Base-by-base conservation (phyloP, 1,284 basidiomycete genomes). In the Anthracocystis setariae region DNA sequence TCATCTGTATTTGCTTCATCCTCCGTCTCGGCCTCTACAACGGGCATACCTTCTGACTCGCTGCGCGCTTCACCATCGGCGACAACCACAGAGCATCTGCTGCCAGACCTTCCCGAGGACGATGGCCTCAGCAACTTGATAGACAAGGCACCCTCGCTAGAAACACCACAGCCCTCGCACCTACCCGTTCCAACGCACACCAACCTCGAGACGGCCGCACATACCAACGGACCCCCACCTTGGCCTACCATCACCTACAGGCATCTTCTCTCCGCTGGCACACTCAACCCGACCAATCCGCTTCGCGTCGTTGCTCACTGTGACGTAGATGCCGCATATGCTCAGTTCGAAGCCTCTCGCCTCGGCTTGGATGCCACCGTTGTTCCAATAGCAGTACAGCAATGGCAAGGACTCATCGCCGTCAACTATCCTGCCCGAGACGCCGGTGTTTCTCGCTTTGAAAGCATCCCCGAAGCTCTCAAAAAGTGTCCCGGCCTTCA, bases 391-490 rank as follows among this genome's bases (percentile, higher is more conserved):
- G 92, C 94, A 9, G 94, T 96, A 5, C 88, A 91, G 45, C 95
- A 98, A 81, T 98, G 96, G 96, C 61, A 92, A 50, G 85, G 85
- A 17, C 83, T 88, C 43, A 98, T 99, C 64, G 96, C 96, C 0
- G 91, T 98, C 68, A 96, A 94, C 84, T 98, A 98, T 82, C 91
- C 93, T 3, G 95, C 96, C 0, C 87, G 95, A 58, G 90, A 89
- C 78, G 95, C 87, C 77, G 94, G 91, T 3, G 94, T 98, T 78
- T 92, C 91, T 20, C 86, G 94, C 23, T 76, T 75, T 56, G 77
- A 78, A 37, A 69, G 68, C 27, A 78, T 73, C 46, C 58, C 63
- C 18, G 56, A 69, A 65, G 72, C 54, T 29, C 92, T 94, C 7
- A 88, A 89, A 83, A 90, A 91, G 82, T 98, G 94, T 82, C 94